A percentile compares a stretch with the other conserved stretches of the same genome.
Evolutionary conservation across 176 grass and related monocot genomes (phyloP).

Genomic region (Musa acuminata): DNA sequence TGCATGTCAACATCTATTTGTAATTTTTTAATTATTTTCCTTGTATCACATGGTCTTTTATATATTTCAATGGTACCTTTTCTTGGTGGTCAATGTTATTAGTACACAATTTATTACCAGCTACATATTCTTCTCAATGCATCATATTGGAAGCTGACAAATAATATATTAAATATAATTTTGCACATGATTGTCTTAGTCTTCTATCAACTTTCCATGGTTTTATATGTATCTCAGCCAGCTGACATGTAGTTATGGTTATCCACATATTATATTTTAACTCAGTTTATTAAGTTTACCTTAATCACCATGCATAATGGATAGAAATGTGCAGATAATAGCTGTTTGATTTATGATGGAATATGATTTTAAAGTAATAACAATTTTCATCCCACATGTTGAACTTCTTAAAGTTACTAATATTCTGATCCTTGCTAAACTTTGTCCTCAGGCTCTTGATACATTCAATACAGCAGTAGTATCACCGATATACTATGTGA

Average conservation of each 20-base stretch:
- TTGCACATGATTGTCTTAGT: not conserved
- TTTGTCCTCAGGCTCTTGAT: conserved; percentile 43
- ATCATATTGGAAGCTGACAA: not conserved
- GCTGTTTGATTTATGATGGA: no score
- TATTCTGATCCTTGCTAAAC: not conserved
- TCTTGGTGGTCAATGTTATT: not conserved
- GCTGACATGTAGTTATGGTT: no score
- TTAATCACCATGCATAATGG: no score
- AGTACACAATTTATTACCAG: not conserved
- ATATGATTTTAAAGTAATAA: no score
- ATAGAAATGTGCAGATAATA: no score
- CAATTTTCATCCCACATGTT: no score
- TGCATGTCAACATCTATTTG: not conserved
- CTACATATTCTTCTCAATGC: not conserved
- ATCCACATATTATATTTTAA: no score
- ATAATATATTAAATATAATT: not conserved
- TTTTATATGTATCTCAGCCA: not conserved
- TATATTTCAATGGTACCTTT: not conserved
- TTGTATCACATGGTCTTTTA: not conserved
- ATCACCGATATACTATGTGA: conserved; percentile 73
- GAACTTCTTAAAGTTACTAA: no score
- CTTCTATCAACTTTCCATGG: not conserved
- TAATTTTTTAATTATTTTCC: not conserved
- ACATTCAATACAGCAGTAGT: conserved; percentile 72
- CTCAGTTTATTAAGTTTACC: no score